Evolutionary conservation across 1,284 basidiomycete species (phyloP).

Genomic region (Boletellus deceptivus): DNA sequence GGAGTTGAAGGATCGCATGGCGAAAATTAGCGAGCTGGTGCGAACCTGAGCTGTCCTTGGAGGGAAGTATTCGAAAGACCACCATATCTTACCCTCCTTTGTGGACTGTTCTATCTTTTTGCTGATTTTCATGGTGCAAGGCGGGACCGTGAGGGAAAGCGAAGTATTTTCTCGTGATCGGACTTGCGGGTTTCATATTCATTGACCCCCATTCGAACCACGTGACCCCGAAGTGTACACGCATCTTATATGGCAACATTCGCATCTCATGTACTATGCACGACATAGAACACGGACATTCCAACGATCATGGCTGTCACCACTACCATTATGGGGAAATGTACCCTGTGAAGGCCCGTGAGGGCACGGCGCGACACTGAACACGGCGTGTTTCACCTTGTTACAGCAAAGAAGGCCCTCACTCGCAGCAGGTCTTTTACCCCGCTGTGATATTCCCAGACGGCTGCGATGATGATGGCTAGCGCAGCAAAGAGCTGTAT

Average conservation of each 20-base stretch:
- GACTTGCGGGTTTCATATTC: conserved; percentile 9
- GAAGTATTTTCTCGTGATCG: conserved; percentile 27
- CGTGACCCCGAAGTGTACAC: conserved; percentile 17
- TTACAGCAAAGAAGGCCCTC: conserved; percentile 56
- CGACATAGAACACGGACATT: conserved; percentile 50
- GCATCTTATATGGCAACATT: too few relatives aligned
- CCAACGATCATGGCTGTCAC: conserved; percentile 50
- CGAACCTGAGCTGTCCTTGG: conserved; percentile 89
- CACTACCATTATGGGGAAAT: conserved; percentile 49
- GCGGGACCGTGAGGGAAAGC: conserved; percentile 17
- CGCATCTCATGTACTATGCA: conserved; percentile 13
- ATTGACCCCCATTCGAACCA: conserved; percentile 8
- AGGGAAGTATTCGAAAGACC: conserved; percentile 98
- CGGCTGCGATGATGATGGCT: conserved; percentile 52
- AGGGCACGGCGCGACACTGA: conserved; percentile 9
- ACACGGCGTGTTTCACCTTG: conserved; percentile 46
- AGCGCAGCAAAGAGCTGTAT: conserved; percentile 51
- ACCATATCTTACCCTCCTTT: conserved; percentile 84
- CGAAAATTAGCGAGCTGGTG: background rate
- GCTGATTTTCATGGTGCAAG: conserved; percentile 77
- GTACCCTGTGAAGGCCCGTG: conserved; percentile 39
- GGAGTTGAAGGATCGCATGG: background rate
- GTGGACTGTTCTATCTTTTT: conserved; percentile 83
- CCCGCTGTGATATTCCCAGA: conserved; percentile 63
- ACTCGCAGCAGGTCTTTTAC: conserved; percentile 53